Base-by-base conservation (phyloP, 2,329 filamentous ascomycete species). In the Lachnellula cervina region DNA sequence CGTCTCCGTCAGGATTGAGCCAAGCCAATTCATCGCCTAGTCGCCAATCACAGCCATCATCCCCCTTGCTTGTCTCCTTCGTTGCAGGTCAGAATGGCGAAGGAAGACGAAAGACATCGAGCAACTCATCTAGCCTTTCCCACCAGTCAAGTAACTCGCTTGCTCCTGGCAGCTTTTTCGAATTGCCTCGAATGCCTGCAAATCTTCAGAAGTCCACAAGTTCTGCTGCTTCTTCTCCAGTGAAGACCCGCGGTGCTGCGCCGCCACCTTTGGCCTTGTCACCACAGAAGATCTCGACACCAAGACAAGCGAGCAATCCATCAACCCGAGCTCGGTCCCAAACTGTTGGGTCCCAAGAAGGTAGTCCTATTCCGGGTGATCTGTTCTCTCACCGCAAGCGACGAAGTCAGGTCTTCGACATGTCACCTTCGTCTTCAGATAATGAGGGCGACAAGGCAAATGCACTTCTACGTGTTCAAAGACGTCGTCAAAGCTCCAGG, bases 391-490 rank as follows among this genome's bases (percentile, higher is more conserved):
- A 97, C 68, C 86, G 92, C 66, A 97, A 97, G 71, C 86, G 94
- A 40, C 84, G 91, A 64, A 97, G 93, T 69, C 94, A 97, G 67
- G 88, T 97, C 2, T 90, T 97, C 65, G 93, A 97, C 70, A 88
- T 97, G 73, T 99, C 94, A 2, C 94, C 94, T 3, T 97, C 94
- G 0, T 97, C 93, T 0, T 99, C 94, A 0, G 94, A 99, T 68
- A 99, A 96, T 57, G 94, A 99, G 73, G 91, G 95, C 49, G 89
- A 93, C 45, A 90, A 95, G 66, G 89, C 92, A 7, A 96, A 92
- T 69, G 91, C 89, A 49, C 78, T 97, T 11, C 80, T 99, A 44
- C 89, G 95, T 51, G 93, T 99, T 4, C 94, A 99, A 69, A 82
- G 93, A 37, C 87, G 93, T 9, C 85, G 94, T n/a, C 93, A 97